phyloP scores from a whole-genome alignment of 805 yeast genomes.

The Saccharomycopsis sp. region DNA sequence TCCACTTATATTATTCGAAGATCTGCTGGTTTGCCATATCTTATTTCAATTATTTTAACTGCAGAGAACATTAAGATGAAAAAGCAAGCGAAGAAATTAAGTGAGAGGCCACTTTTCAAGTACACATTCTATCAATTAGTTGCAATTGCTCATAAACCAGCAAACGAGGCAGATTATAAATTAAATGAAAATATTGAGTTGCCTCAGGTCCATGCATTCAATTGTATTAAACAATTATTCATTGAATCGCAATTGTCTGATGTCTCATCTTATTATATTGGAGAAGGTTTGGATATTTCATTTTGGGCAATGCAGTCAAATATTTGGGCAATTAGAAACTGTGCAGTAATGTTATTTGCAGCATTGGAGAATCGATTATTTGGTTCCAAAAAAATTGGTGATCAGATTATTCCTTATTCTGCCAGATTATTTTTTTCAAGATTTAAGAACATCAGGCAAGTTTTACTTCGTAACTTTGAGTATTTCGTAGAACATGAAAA shows the following conservation, averaged over 20 bases:
- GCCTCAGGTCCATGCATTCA: slow-evolving; percentile 92
- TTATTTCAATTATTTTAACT: slow-evolving; percentile 67
- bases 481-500: slow-evolving; percentile 26
- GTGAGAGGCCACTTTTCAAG: slow-evolving; percentile 35
- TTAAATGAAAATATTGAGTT: slow-evolving; percentile 51
- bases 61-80: slow-evolving; percentile 31
- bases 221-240: slow-evolving; percentile 70
- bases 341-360: slow-evolving; percentile 89
- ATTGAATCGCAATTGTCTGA: slow-evolving; percentile 62
- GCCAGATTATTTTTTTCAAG: slow-evolving; percentile 68
- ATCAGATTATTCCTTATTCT: slow-evolving; percentile 31
- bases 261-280: slow-evolving; percentile 43
- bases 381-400: slow-evolving; percentile 40
- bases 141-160: slow-evolving; percentile 47
- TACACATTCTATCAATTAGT: slow-evolving; percentile 46
- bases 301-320: slow-evolving; percentile 55
- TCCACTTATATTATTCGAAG: slow-evolving; percentile 76
- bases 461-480: slow-evolving; percentile 40
- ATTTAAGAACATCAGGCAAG: slow-evolving; percentile 44
- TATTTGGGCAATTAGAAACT: slow-evolving; percentile 83
- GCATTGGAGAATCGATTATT: slow-evolving; percentile 76
- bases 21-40: slow-evolving; percentile 85
- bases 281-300: slow-evolving; percentile 52
- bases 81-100: slow-evolving; percentile 21
- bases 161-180: slow-evolving; percentile 36